These are phyloP conservation scores for Solanum medicagineum DNA, from an alignment of 257 asterid species.

Conservation along the genomic window DNA sequence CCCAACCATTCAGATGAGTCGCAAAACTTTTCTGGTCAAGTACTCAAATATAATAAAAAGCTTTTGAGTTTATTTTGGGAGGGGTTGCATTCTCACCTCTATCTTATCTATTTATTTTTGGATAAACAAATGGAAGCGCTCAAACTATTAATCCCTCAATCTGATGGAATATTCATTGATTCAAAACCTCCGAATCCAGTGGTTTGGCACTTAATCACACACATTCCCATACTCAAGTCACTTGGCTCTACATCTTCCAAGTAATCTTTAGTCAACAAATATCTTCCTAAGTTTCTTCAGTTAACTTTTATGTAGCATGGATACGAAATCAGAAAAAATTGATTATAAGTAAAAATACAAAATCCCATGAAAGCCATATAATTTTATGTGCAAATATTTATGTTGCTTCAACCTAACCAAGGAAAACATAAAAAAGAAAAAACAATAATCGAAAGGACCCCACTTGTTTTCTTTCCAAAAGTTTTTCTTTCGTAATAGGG, in stretches of 20 bases:
- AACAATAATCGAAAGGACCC: neutral
- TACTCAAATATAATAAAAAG: neutral
- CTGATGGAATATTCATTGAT: neutral
- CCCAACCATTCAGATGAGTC: neutral
- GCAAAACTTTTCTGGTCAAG: neutral
- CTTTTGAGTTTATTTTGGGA: neutral
- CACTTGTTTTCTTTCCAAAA: neutral
- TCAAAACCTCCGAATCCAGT: neutral
- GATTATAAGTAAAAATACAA: neutral
- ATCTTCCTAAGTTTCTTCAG: neutral
- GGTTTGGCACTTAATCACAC: neutral
- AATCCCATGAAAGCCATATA: neutral
- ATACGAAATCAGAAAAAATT: neutral
- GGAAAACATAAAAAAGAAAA: neutral
- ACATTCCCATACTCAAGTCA: neutral
- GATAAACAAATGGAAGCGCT: neutral
- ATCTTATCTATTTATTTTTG: neutral
- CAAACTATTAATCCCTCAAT: neutral
- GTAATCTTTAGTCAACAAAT: neutral
- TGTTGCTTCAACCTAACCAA: neutral
- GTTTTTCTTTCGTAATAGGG: neutral
- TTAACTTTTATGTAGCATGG: neutral
- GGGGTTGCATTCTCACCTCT: neutral
- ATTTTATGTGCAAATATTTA: neutral
- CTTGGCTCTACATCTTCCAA: neutral